Evolutionary conservation across 129 eudicot species (phyloP).

Genomic region (Centella asiatica): DNA sequence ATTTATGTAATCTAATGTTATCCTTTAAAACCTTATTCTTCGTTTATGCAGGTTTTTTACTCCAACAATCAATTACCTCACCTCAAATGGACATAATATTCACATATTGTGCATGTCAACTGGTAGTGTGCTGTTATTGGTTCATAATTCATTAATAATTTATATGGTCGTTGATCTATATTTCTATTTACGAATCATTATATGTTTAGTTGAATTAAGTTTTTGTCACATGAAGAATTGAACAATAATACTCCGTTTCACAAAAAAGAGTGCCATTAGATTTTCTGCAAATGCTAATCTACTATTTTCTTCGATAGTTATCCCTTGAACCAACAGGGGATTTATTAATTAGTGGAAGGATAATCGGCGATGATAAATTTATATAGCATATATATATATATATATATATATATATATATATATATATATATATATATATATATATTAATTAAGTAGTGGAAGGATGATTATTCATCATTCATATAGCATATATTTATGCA

Average conservation of each 20-base stretch:
- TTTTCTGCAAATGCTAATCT: too few species aligned
- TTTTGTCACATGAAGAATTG: neutral
- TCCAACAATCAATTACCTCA: constrained; percentile 68
- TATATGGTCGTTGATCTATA: neutral
- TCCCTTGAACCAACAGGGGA: too few species aligned
- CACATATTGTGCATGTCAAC: constrained; percentile 81
- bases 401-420: too few species aligned
- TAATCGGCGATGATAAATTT: too few species aligned
- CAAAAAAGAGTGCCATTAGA: too few species aligned
- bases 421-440: too few species aligned
- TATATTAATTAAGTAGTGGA: too few species aligned
- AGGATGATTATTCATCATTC: neutral
- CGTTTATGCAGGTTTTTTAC: constrained; percentile 74
- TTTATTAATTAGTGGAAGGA: too few species aligned
- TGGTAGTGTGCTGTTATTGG: constrained; percentile 43
- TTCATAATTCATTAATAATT: constrained; percentile 2
- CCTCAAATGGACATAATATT: constrained; percentile 55
- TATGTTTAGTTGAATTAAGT: neutral
- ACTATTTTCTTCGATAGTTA: too few species aligned
- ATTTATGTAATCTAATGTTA: neutral
- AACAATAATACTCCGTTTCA: neutral
- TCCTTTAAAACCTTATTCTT: neutral
- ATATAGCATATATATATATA: too few species aligned
- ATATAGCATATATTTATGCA: constrained; percentile 13
- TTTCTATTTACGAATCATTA: neutral